These are phyloP conservation scores for Elsinoe ampelina DNA, from an alignment of 2,329 filamentous ascomycete genomes.

Conservation along the genomic window DNA sequence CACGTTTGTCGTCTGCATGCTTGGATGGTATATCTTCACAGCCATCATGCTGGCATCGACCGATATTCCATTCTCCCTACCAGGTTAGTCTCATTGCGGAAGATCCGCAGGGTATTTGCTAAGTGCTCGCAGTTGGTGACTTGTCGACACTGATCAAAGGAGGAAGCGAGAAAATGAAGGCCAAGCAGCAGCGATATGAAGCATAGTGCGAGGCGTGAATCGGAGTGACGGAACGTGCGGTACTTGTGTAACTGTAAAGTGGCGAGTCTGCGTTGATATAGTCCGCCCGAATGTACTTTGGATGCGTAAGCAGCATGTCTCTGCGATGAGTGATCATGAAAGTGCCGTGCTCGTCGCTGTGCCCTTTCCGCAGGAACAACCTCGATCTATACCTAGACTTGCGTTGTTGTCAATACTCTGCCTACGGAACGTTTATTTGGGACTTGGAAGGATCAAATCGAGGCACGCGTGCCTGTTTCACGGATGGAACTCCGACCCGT, in stretches of 20 bases:
- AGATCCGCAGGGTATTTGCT: neutral
- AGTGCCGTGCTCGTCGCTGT: no score
- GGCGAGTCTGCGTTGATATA: neutral
- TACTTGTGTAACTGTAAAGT: neutral
- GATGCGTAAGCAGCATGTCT: neutral
- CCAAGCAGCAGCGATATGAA: conserved; percentile 22
- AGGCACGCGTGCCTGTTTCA: neutral
- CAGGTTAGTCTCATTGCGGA: conserved; percentile 25
- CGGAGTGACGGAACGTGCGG: neutral
- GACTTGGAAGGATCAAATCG: no score
- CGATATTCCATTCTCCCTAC: conserved; percentile 45
- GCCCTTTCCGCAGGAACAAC: no score
- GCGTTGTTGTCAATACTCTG: no score
- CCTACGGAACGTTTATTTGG: no score
- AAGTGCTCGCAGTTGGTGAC: conserved; percentile 31
- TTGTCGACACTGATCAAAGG: conserved; percentile 38
- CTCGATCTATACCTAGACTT: no score
- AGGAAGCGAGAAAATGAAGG: conserved; percentile 30
- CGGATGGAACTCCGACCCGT: neutral
- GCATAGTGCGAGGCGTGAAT: neutral
- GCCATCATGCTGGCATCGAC: conserved; percentile 46
- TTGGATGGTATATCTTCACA: conserved; percentile 46
- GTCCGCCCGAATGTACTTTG: neutral
- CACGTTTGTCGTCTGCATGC: conserved; percentile 39
- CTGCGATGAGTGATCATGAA: neutral